Evolutionary conservation across 1,284 basidiomycete genomes (phyloP), one percentile per base, ranked within the genome.

Genomic region (Cryptococcus sp.): DNA sequence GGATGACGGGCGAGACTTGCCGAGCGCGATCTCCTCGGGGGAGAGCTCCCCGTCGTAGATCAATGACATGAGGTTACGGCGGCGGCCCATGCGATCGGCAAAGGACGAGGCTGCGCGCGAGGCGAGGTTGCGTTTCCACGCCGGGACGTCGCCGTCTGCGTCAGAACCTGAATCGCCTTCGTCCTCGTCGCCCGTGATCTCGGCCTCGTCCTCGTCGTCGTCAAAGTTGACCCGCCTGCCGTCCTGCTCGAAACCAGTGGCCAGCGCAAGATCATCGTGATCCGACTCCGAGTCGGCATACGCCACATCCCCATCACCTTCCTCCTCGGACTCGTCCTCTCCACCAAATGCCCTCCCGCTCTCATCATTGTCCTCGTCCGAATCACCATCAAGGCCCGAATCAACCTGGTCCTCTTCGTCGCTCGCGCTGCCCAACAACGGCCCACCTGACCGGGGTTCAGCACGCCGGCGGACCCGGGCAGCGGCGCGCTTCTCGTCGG

Each of bases 51-150:
- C 84, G 43, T 83, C 81, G 75, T 98, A 98, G 53, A 98, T 91
- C 54, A 96, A 82, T 50, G 86, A 85, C 74, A 88, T 91, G 82
- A 93, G 88, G 70, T 96, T 85, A 65, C 83, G 84, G 56, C 80
- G 79, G 16, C 79, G 76, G 16, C 77, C 78, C 12, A 82, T 75
- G 3, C 76, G 73, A 13, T 78, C 73, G 13, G 77, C 70, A 62
- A 83, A 82, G 15, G 80, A 77, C 5, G 79, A 78, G 13, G 81
- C 78, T 0, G 90, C 90, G 53, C 82, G 82, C 16, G 80, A 78
- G 0, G 84, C 80, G 1, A 95, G 79, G 66, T 88, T 82, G n/a
- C 75, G 69, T 77, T 94, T 95, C 91, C 91, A 95, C 62, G 79
- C 79, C 0, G 89, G 89, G 4, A 77, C 78, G 44, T 77, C 72